Conservation (phyloP, 306 rosid species). For the Casuarina glauca region DNA sequence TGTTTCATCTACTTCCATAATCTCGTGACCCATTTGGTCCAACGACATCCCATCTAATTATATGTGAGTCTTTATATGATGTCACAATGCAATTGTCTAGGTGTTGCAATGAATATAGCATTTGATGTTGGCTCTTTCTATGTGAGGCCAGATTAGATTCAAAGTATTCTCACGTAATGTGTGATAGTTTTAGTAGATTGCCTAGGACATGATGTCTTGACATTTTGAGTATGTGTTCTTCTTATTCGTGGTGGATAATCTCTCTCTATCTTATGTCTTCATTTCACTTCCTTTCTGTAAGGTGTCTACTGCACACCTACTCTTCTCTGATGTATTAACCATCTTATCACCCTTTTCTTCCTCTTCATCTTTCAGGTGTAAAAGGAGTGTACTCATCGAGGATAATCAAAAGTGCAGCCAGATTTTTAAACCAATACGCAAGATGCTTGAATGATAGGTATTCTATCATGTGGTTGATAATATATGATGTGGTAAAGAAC, state of each 20-base stretch:
- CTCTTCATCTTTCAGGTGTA: constrained; percentile 47
- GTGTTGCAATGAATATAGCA: background rate
- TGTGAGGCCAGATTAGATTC: too few relatives aligned
- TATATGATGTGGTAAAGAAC: background rate
- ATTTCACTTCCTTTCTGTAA: background rate
- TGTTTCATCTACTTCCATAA: background rate
- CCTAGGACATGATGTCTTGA: background rate
- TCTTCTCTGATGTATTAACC: background rate
- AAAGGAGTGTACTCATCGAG: constrained; percentile 77
- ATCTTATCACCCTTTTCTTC: constrained; percentile 6
- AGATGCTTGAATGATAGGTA: constrained; percentile 62
- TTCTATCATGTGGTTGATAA: constrained; percentile 12
- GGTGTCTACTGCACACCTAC: background rate
- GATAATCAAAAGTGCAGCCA: constrained; percentile 78
- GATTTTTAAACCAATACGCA: constrained; percentile 51
- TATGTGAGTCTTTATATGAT: too few relatives aligned
- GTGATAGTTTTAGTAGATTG: background rate
- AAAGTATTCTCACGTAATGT: background rate
- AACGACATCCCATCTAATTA: too few relatives aligned
- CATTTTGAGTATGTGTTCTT: background rate
- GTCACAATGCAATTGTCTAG: background rate
- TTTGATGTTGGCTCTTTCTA: background rate
- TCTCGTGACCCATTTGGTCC: background rate
- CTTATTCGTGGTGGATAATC: background rate
- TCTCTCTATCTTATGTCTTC: background rate